A percentile compares a stretch with the other conserved stretches of the same genome.
phyloP scores from a whole-genome alignment of 2,329 filamentous ascomycete genomes.

The Diaporthe aspalathi region DNA sequence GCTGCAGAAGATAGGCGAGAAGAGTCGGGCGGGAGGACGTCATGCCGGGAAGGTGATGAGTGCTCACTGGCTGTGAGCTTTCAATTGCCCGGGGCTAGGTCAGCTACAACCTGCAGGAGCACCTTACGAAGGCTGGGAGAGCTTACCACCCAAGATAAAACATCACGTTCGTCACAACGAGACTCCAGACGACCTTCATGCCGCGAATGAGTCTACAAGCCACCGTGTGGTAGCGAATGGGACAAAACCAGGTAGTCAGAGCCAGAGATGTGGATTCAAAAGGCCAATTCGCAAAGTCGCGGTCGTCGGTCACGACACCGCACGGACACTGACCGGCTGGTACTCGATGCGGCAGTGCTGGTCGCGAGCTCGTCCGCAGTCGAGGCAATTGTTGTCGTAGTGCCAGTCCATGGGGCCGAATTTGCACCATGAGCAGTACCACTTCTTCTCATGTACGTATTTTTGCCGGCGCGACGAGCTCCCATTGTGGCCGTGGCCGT shows the following conservation, averaged over 20 bases:
- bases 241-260: background rate
- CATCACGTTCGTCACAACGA: background rate
- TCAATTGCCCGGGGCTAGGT: no score
- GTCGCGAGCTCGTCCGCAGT: background rate
- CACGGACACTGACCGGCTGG: background rate
- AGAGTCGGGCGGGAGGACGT: background rate
- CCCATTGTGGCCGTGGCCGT: background rate
- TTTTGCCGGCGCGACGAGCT: constrained; percentile 18
- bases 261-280: constrained; percentile 6
- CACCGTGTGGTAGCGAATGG: background rate
- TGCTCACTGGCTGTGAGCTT: constrained; percentile 5
- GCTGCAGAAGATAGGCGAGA: background rate
- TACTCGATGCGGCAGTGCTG: constrained; percentile 13
- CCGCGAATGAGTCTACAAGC: background rate
- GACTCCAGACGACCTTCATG: background rate
- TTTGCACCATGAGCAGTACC: constrained; percentile 17
- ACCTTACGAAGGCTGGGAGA: background rate
- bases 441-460: constrained; percentile 9
- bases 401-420: constrained; percentile 16
- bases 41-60: background rate
- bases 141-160: background rate
- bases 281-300: background rate
- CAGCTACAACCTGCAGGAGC: background rate
- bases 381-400: constrained; percentile 1
- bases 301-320: background rate